Base-by-base conservation (phyloP, 192 early-diverging fungal species). In the Spinellus fusiger region DNA sequence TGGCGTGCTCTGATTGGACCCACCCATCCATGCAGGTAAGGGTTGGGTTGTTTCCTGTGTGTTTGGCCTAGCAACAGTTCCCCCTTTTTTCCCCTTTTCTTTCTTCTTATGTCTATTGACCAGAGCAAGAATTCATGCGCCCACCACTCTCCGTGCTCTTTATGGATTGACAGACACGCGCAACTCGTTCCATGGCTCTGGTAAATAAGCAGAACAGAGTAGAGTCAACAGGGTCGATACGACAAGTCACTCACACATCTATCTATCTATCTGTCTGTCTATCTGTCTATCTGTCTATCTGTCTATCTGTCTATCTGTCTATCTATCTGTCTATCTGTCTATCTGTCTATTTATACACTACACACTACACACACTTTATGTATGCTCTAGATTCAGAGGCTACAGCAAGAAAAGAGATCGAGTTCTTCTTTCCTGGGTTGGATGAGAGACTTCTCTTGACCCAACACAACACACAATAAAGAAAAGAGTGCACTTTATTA, bases 151-250 rank as follows among this genome's bases (percentile, higher is more conserved):
- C 16, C 70, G 86, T 20, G 78, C 86, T 8, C 58, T 78, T 3
- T 88, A 79, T 63, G 89, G 86, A 1, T 57, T 90, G 64, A 88
- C 86, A 0, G 89, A 90, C 59, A 88, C 88, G 1, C 50, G 88
- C 23, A 89, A 89, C 59, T 86, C 86, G 1, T 88, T 88, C 38
- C 88, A 90, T 64, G 88, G 88, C 0, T 88, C 86, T 44, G 82
- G 82, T 84, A 79, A 49, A 49, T 15, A 28, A 29, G n/a, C 3
- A 20, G 10, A n/a, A n/a, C n/a, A n/a, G n/a, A n/a, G n/a, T n/a
- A n/a, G n/a, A n/a, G n/a, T n/a, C n/a, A n/a, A n/a, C n/a, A n/a
- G n/a, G n/a, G n/a, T n/a, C n/a, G n/a, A n/a, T n/a, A n/a, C n/a
- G n/a, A n/a, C n/a, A n/a, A n/a, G n/a, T n/a, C n/a, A n/a, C n/a